Conservation (phyloP, 305 asterid species). For the Lippia alba region DNA sequence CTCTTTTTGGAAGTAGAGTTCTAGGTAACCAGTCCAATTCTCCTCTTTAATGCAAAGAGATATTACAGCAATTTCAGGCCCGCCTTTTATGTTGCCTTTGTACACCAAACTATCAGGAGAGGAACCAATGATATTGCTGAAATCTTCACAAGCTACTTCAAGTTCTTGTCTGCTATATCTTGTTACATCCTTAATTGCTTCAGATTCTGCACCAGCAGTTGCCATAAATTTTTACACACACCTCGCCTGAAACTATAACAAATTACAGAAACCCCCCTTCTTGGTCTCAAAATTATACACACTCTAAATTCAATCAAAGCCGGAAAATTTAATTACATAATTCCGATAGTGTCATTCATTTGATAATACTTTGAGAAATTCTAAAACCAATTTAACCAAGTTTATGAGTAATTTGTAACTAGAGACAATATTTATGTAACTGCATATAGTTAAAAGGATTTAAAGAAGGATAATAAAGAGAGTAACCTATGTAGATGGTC, state of each 20-base stretch:
- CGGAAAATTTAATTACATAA: too few species aligned
- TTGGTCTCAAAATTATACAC: neutral
- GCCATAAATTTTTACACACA: neutral
- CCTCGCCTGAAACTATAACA: neutral
- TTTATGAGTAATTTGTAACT: too few species aligned
- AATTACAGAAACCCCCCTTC: neutral
- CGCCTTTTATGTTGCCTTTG: constrained; percentile 87
- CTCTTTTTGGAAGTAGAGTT: constrained; percentile 92
- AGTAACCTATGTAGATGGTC: constrained; percentile 72
- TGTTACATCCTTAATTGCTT: constrained; percentile 63
- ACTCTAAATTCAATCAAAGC: neutral
- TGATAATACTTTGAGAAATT: too few species aligned
- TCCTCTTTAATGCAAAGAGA: constrained; percentile 89
- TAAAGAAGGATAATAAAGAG: constrained; percentile 10
- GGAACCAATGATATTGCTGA: constrained; percentile 95
- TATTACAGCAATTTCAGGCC: constrained; percentile 90
- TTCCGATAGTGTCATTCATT: too few species aligned
- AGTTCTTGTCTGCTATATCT: constrained; percentile 89
- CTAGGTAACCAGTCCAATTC: constrained; percentile 90
- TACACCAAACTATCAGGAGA: constrained; percentile 84
- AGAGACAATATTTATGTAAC: too few species aligned
- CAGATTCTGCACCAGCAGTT: constrained; percentile 63
- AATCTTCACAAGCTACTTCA: constrained; percentile 97
- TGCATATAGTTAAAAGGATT: neutral
- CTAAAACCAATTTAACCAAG: too few species aligned